These are phyloP conservation scores for Hanseniaspora uvarum DNA, from an alignment of 1,139 yeast species.

Conservation along the genomic window DNA sequence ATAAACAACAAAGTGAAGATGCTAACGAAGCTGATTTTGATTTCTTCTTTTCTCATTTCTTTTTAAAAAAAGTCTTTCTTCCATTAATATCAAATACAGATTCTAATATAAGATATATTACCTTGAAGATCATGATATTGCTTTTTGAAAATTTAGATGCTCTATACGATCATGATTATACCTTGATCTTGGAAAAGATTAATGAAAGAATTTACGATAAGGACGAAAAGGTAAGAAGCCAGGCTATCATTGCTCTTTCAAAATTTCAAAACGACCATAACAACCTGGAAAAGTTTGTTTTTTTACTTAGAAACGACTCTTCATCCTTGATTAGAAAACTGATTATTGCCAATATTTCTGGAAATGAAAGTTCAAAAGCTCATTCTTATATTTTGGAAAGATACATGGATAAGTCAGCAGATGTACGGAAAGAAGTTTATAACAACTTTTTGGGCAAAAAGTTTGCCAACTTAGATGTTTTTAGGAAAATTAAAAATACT, in stretches of 20 bases:
- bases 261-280: conserved; percentile 54
- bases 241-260: conserved; percentile 72
- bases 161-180: conserved; percentile 62
- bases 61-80: conserved; percentile 46
- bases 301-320: conserved; percentile 26
- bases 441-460: conserved; percentile 67
- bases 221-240: conserved; percentile 68
- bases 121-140: conserved; percentile 66
- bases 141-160: conserved; percentile 66
- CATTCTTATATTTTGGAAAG: conserved; percentile 8
- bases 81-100: conserved; percentile 31
- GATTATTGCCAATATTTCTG: conserved; percentile 2
- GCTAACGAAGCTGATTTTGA: conserved; percentile 40
- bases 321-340: conserved; percentile 6
- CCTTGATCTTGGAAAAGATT: conserved; percentile 51
- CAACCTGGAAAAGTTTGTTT: conserved; percentile 1
- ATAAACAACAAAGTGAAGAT: conserved; percentile 26
- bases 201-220: conserved; percentile 62
- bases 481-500: conserved; percentile 13
- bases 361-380: neutral
- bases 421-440: conserved; percentile 42
- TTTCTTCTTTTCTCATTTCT: conserved; percentile 63
- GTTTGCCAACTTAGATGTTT: conserved; percentile 26
- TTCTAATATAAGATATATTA: conserved; percentile 67
- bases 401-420: conserved; percentile 32